Percentiles rank a stretch among this genome's conserved stretches.
phyloP scores from a whole-genome alignment of 306 rosid species.

The Cicer arietinum region DNA sequence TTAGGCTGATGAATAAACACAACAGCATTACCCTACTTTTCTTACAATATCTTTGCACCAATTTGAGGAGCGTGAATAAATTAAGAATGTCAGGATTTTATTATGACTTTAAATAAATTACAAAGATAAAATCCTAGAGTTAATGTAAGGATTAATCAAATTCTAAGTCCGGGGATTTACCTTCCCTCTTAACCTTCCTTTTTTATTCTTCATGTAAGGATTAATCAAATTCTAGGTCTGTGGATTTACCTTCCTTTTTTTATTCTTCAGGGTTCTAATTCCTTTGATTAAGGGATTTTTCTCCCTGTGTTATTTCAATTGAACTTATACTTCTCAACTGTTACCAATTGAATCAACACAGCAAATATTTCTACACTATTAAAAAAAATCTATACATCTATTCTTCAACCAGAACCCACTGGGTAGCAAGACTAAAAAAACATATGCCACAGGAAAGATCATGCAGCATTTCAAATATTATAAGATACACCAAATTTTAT shows the following conservation, averaged over 20 bases:
- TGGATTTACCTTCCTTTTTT: neutral
- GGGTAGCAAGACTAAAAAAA: neutral
- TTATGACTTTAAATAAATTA: neutral
- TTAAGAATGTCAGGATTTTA: neutral
- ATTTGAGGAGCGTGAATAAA: neutral
- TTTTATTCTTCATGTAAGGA: too few relatives aligned
- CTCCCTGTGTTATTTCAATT: neutral
- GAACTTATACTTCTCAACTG: too few relatives aligned
- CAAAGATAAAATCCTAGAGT: neutral
- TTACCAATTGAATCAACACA: too few relatives aligned
- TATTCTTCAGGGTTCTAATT: neutral
- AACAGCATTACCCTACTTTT: too few relatives aligned
- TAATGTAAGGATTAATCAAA: neutral
- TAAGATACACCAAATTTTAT: slow-evolving; percentile 14
- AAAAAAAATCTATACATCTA: too few relatives aligned
- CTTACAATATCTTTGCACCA: too few relatives aligned
- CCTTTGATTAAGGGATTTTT: neutral
- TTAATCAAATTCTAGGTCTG: too few relatives aligned
- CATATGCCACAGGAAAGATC: slow-evolving; percentile 14
- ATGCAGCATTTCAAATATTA: slow-evolving; percentile 20
- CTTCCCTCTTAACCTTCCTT: too few relatives aligned
- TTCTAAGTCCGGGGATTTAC: too few relatives aligned
- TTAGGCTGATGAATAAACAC: too few relatives aligned
- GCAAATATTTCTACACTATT: too few relatives aligned
- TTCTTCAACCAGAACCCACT: neutral